Conservation (phyloP, 179 eudicot species). For the Silene vulgaris region DNA sequence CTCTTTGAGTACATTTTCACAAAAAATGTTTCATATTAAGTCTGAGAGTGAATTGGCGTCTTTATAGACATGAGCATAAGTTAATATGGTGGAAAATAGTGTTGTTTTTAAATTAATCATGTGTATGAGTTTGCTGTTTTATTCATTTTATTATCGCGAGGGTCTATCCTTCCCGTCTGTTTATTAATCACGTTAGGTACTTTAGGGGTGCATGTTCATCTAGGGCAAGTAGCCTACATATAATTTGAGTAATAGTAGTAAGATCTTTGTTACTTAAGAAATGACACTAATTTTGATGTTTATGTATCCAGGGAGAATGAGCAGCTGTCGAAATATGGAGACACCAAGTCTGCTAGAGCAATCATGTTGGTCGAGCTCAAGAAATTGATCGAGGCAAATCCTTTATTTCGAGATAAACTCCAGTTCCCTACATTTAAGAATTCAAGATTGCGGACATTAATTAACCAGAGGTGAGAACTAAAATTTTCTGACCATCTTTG, state of each 20-base stretch:
- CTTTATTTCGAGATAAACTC: slow-evolving; percentile 59
- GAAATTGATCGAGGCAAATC: slow-evolving; percentile 65
- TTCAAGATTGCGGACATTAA: slow-evolving; percentile 51
- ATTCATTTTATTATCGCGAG: neutral
- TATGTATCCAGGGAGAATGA: slow-evolving; percentile 44
- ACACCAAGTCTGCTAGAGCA: slow-evolving; percentile 63
- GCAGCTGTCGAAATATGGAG: slow-evolving; percentile 62
- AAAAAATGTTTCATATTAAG: neutral
- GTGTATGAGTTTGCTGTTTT: neutral
- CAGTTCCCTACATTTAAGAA: slow-evolving; percentile 54
- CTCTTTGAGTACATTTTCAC: neutral
- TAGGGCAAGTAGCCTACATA: neutral
- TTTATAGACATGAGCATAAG: neutral
- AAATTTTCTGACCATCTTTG: neutral
- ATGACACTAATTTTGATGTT: neutral
- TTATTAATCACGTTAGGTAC: neutral
- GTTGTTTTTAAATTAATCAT: neutral
- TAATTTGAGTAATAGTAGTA: neutral
- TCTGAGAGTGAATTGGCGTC: neutral
- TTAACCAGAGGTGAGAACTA: slow-evolving; percentile 48
- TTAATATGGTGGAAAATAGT: neutral
- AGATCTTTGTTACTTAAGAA: neutral
- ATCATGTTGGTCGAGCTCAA: slow-evolving; percentile 62
- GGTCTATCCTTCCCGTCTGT: neutral
- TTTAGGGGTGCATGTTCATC: neutral